phyloP scores from a whole-genome alignment of 257 asterid species.

The Lycium ferocissimum region DNA sequence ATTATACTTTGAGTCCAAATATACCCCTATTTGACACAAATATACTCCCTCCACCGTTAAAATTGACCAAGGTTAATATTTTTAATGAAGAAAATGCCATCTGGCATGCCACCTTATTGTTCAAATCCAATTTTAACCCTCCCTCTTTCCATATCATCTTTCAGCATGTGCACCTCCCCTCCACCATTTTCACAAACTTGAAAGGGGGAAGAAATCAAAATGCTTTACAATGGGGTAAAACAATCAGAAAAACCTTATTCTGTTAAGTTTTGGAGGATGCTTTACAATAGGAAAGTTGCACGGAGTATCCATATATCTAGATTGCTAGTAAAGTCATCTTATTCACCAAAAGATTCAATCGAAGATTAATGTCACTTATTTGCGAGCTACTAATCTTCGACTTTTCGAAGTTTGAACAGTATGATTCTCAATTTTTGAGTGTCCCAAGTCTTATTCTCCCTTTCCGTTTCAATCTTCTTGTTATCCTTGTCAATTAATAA shows the following conservation, averaged over 20 bases:
- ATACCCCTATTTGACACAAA: too few species aligned
- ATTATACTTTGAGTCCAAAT: too few species aligned
- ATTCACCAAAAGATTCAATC: not conserved
- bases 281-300: not conserved
- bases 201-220: too few species aligned
- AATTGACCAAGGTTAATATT: too few species aligned
- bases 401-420: not conserved
- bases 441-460: not conserved
- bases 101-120: too few species aligned
- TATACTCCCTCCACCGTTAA: too few species aligned
- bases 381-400: not conserved
- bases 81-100: too few species aligned
- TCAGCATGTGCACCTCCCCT: too few species aligned
- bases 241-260: constrained; percentile 2
- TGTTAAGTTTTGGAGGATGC: not conserved
- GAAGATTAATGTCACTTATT: not conserved
- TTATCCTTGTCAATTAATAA: not conserved
- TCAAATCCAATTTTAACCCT: too few species aligned
- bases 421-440: not conserved
- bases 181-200: too few species aligned
- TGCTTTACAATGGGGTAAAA: not conserved
- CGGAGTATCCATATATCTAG: not conserved
- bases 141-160: too few species aligned
- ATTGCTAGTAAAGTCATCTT: not conserved
- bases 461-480: not conserved